Evolutionary conservation across 108 stramenopile genomes (phyloP).

Genomic region (Craspedostauros australis): DNA sequence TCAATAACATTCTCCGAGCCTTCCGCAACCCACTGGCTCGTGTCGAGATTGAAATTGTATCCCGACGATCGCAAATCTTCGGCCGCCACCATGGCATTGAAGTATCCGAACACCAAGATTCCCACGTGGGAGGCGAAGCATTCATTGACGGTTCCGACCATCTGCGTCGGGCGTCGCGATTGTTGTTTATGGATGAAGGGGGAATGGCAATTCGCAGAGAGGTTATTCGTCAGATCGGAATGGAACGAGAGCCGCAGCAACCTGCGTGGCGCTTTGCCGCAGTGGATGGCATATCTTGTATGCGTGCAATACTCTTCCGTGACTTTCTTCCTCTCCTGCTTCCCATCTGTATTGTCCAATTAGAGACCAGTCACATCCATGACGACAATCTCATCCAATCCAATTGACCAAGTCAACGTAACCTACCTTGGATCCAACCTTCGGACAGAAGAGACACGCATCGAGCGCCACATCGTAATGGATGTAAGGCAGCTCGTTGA

Average conservation of each 20-base stretch:
- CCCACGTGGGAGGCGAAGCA: slow-evolving; percentile 52
- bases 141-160: slow-evolving; percentile 47
- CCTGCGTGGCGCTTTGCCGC: no score
- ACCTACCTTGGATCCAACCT: slow-evolving; percentile 31
- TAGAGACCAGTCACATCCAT: no score
- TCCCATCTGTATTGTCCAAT: no score
- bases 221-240: no score
- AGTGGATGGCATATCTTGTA: no score
- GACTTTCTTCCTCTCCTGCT: no score
- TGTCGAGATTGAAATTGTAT: slow-evolving; percentile 32
- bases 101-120: slow-evolving; percentile 41
- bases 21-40: slow-evolving; percentile 32
- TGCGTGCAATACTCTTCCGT: no score
- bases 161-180: no score
- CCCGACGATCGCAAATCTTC: slow-evolving; percentile 35
- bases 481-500: slow-evolving; percentile 53
- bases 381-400: background rate
- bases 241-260: no score
- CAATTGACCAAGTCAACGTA: background rate
- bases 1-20: slow-evolving; percentile 14
- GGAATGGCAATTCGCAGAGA: no score
- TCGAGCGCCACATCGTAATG: slow-evolving; percentile 46
- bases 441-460: slow-evolving; percentile 41
- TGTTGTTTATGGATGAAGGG: no score
- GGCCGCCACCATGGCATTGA: slow-evolving; percentile 56